These are phyloP conservation scores for Backusella psychrophila DNA, from an alignment of 192 early-diverging fungal genomes.

Conservation along the genomic window DNA sequence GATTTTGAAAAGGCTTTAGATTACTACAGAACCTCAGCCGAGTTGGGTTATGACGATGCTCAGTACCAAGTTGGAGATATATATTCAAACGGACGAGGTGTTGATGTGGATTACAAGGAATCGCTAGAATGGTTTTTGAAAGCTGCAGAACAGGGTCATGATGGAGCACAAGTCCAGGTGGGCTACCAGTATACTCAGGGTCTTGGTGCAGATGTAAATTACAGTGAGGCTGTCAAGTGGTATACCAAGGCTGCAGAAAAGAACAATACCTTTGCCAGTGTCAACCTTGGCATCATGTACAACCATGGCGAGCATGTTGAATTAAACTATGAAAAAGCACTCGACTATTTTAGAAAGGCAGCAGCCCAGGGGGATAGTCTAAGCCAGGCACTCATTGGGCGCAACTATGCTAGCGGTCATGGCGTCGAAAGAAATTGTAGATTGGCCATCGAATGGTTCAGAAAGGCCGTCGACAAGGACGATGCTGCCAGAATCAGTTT, in stretches of 20 bases:
- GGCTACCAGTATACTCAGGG: slow-evolving; percentile 49
- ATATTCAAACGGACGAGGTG: background rate
- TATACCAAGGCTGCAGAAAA: slow-evolving; percentile 23
- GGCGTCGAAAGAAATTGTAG: background rate
- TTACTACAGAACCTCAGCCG: background rate
- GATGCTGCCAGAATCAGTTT: background rate
- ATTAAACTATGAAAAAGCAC: slow-evolving; percentile 25
- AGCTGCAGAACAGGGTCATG: slow-evolving; percentile 65
- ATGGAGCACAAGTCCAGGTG: slow-evolving; percentile 44
- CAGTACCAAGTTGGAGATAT: slow-evolving; percentile 35
- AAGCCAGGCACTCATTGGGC: background rate
- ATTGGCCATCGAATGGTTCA: background rate
- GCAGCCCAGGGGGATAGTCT: slow-evolving; percentile 53
- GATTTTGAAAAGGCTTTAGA: slow-evolving; percentile 45
- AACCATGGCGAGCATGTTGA: background rate
- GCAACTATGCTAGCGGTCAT: background rate
- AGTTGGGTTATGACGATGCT: slow-evolving; percentile 54
- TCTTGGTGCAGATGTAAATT: slow-evolving; percentile 26
- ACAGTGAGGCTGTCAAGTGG: slow-evolving; percentile 26
- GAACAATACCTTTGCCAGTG: slow-evolving; percentile 53
- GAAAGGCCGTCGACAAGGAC: background rate
- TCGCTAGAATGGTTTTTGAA: slow-evolving; percentile 58
- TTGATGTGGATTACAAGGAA: slow-evolving; percentile 43
- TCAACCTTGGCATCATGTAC: slow-evolving; percentile 24
- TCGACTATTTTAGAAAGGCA: slow-evolving; percentile 58